phyloP scores from a whole-genome alignment of 2,329 filamentous ascomycete species.

The Periconia digitata region DNA sequence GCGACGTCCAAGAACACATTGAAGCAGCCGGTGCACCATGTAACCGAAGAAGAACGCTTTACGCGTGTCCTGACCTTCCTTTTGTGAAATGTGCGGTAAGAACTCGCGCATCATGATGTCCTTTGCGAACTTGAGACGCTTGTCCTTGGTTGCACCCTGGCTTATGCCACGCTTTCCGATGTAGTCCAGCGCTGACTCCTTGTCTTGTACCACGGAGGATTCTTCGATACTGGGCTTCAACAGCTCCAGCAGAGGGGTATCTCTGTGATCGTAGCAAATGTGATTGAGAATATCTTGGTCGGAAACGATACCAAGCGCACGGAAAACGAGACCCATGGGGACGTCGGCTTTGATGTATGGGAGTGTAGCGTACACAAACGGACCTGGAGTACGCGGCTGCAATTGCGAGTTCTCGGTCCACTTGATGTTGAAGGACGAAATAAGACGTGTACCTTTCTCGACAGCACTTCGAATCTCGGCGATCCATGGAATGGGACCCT shows the following conservation, averaged over 20 bases:
- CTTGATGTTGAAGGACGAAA: constrained; percentile 90
- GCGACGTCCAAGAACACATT: constrained; percentile 87
- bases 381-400: constrained; percentile 77
- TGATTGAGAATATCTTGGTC: constrained; percentile 98
- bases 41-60: constrained; percentile 99
- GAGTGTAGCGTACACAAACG: constrained; percentile 85
- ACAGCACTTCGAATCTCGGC: constrained; percentile 96
- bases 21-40: constrained; percentile 95
- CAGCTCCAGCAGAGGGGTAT: constrained; percentile 97
- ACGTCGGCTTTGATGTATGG: constrained; percentile 94
- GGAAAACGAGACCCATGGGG: constrained; percentile 92
- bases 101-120: constrained; percentile 98
- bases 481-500: constrained; percentile 88
- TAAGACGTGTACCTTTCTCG: constrained; percentile 92
- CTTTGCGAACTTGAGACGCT: constrained; percentile 87
- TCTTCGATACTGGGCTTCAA: constrained; percentile 96
- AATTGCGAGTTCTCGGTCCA: constrained; percentile 82
- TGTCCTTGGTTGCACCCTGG: constrained; percentile 73
- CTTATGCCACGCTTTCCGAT: constrained; percentile 90
- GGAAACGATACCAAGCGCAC: constrained; percentile 91
- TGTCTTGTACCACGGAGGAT: constrained; percentile 92
- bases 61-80: constrained; percentile 88
- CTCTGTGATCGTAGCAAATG: constrained; percentile 93
- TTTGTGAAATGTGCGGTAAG: constrained; percentile 93
- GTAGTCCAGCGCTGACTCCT: constrained; percentile 90